Conservation (phyloP, 2,329 filamentous ascomycete species). For the Alternaria atra region DNA sequence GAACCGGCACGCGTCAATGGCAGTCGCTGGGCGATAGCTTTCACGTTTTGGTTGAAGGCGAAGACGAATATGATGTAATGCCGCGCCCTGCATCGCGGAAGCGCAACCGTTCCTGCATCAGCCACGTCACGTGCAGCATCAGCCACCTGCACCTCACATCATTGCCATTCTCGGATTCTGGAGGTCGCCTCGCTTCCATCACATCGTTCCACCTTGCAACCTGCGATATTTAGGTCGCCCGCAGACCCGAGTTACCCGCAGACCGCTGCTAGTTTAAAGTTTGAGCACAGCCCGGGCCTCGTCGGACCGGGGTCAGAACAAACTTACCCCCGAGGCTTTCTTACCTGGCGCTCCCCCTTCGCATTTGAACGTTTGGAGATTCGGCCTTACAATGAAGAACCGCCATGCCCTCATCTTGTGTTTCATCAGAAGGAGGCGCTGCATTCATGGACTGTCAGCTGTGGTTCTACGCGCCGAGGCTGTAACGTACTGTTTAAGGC, state of each 20-base stretch:
- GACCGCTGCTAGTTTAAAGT: not conserved
- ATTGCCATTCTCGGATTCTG: not conserved
- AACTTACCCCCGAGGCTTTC: not conserved
- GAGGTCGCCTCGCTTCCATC: not conserved
- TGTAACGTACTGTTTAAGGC: not conserved
- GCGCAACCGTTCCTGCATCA: not conserved
- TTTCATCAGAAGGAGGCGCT: not conserved
- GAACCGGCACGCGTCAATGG: constrained; percentile 6
- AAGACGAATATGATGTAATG: constrained; percentile 11
- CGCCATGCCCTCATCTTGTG: not conserved
- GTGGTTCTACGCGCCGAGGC: not conserved
- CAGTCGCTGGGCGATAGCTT: not conserved
- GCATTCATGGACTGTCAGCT: not conserved
- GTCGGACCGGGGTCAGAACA: not conserved
- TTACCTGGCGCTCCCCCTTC: not conserved
- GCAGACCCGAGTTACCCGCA: not conserved
- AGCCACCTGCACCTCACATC: not conserved
- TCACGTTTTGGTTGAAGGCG: not conserved
- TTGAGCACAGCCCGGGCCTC: not conserved
- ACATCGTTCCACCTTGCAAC: not conserved
- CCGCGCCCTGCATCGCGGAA: constrained; percentile 3
- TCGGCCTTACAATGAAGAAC: not conserved
- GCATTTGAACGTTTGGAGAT: not conserved
- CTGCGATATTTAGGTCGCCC: not conserved
- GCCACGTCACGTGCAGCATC: constrained; percentile 9